Evolutionary conservation across 1,139 yeast genomes (phyloP).

Genomic region (Taphrina flavorubra): DNA sequence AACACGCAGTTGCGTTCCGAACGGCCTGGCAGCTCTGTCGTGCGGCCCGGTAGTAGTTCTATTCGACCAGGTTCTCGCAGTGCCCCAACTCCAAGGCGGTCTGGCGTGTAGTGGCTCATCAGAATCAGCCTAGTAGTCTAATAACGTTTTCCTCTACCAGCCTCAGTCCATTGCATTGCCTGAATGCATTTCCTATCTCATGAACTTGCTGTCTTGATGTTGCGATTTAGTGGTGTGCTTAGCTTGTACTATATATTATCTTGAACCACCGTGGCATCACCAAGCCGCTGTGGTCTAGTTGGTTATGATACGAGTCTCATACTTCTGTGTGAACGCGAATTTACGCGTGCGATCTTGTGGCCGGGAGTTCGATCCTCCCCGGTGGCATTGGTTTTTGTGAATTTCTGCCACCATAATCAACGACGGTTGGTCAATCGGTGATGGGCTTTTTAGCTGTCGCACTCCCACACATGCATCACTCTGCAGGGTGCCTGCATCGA

Average conservation of each 20-base stretch:
- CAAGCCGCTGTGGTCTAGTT: constrained; percentile 41
- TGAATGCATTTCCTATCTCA: no score
- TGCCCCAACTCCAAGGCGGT: constrained; percentile 19
- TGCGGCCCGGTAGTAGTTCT: constrained; percentile 31
- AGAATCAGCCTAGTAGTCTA: no score
- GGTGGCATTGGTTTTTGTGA: constrained; percentile 24
- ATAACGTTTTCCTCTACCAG: no score
- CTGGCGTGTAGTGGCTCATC: background rate
- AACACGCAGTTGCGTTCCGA: constrained; percentile 24
- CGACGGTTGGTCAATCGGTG: no score
- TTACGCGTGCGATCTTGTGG: constrained; percentile 39
- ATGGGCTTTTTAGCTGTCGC: no score
- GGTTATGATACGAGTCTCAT: constrained; percentile 43
- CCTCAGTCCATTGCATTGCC: no score
- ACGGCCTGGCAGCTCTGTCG: constrained; percentile 25
- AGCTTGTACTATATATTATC: background rate
- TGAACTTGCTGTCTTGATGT: no score
- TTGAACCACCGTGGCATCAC: background rate
- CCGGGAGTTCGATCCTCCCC: constrained; percentile 43
- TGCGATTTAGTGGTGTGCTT: no score
- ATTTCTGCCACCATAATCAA: no score
- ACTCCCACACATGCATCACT: no score
- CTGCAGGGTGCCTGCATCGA: no score
- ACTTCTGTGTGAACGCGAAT: constrained; percentile 11
- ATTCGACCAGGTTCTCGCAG: constrained; percentile 28